These are phyloP conservation scores for Tephrocybe sp. DNA, from an alignment of 768 basidiomycete species.

Conservation along the genomic window DNA sequence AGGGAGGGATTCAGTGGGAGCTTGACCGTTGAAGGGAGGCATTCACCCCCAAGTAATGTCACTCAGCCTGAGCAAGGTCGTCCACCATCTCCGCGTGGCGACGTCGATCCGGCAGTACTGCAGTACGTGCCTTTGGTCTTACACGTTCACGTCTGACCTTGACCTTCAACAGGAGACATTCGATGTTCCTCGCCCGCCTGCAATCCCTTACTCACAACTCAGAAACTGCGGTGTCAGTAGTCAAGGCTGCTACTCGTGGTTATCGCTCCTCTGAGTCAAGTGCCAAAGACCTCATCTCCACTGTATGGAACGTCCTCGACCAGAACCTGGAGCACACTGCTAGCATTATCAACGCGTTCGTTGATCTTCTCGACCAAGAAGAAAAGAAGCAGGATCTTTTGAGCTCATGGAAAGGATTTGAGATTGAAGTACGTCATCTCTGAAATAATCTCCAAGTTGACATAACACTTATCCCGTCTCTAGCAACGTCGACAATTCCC, in stretches of 20 bases:
- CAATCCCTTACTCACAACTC: conserved; percentile 56
- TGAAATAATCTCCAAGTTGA: not conserved
- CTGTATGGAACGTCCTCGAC: conserved; percentile 74
- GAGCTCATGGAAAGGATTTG: conserved; percentile 79
- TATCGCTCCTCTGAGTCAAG: conserved; percentile 75
- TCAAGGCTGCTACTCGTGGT: conserved; percentile 74
- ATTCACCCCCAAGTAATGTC: conserved; percentile 15
- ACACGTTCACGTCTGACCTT: not conserved
- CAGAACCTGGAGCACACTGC: conserved; percentile 66
- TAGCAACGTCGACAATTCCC: conserved; percentile 88
- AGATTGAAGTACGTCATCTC: conserved; percentile 61
- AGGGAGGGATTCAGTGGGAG: conserved; percentile 62
- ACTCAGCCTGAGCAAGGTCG: conserved; percentile 29
- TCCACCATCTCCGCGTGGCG: conserved; percentile 38
- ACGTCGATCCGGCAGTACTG: conserved; percentile 50
- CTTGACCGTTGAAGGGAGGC: conserved; percentile 40
- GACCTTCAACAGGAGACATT: conserved; percentile 52
- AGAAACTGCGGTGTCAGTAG: conserved; percentile 52
- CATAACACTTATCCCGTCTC: not conserved
- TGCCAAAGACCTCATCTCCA: conserved; percentile 83
- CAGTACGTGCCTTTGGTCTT: conserved; percentile 42
- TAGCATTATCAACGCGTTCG: conserved; percentile 66
- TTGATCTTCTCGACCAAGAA: conserved; percentile 74
- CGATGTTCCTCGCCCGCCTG: conserved; percentile 63
- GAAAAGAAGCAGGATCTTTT: conserved; percentile 81